Base-by-base conservation (phyloP, 495 filamentous ascomycete genomes). In the Neurospora sublineolata region DNA sequence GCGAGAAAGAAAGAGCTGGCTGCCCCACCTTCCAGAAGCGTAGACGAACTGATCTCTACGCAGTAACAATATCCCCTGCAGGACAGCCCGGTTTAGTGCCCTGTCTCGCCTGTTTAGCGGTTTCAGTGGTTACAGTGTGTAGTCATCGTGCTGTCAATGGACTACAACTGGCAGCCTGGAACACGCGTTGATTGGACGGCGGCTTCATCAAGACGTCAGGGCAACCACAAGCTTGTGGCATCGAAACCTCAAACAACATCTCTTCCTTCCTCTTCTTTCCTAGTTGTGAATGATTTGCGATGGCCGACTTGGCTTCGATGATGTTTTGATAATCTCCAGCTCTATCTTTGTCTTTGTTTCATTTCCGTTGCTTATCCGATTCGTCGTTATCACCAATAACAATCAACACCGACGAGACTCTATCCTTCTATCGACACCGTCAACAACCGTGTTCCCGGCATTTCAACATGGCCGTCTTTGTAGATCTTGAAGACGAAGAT, bases 401-500 rank as follows among this genome's bases (percentile, higher is more conserved):
- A 6, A 60, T 18, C 52, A 60, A 64, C 27, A 64, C 14, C 52
- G 14, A 60, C 23, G 23, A 30, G 23, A 60, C 52, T 30, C 27
- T 23, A 60, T 60, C 23, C 52, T 68, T 42, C 37, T 37, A 33
- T 69, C 67, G 36, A 14, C 20, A 37, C 33, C 42, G 67, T 69
- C 58, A 42, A 38, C 10, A 27, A 68, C 46, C 10, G 18, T 37
- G 68, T 69, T 37, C 0, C 23, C 16, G 64, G 16, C 23, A 60
- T 18, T 60, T 1, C 12, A 33, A 60, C 68, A 91, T 91, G 89
- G 89, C 88, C 69, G 82, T 90, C 68, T 85, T 91, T 77, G 84
- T 90, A 76, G 87, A 91, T 76, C 80, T 91, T 69, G 88, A 87
- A 68, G 85, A 88, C 72, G 87, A 88, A 52, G 81, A 83, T 37